These are phyloP conservation scores for Nigrospora oryzae DNA, from an alignment of 2,329 filamentous ascomycete species.

Conservation along the genomic window DNA sequence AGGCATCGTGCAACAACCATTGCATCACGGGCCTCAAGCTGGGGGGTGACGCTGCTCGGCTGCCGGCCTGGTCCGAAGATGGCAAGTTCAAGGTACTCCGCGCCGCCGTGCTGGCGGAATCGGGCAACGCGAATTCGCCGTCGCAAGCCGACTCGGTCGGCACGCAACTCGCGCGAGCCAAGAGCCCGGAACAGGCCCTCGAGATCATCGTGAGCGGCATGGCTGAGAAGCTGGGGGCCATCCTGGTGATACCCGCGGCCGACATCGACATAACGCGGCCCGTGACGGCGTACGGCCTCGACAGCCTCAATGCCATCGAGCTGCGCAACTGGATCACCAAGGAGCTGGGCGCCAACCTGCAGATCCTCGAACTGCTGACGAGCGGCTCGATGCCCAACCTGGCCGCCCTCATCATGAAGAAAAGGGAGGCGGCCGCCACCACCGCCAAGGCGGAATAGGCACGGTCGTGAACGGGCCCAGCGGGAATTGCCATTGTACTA, in stretches of 20 bases:
- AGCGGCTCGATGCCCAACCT: constrained; percentile 27
- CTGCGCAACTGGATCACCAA: constrained; percentile 13
- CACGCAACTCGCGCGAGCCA: constrained; percentile 16
- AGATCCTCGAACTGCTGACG: constrained; percentile 46
- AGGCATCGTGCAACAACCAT: constrained; percentile 35
- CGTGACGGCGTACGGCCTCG: constrained; percentile 5
- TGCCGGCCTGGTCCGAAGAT: constrained; percentile 45
- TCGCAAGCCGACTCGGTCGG: constrained; percentile 33
- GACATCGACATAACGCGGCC: constrained; percentile 12
- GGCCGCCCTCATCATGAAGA: constrained; percentile 1
- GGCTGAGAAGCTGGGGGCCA: constrained; percentile 17
- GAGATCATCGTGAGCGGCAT: constrained; percentile 16
- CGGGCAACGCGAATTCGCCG: constrained; percentile 26
- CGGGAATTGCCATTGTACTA: too few relatives aligned
- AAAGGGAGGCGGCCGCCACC: background rate
- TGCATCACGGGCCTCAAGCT: constrained; percentile 23
- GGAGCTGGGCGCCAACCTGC: constrained; percentile 39
- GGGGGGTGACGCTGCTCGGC: constrained; percentile 31
- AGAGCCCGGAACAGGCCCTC: background rate
- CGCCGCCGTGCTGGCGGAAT: constrained; percentile 22
- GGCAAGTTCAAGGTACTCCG: constrained; percentile 44
- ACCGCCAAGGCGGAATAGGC: too few relatives aligned
- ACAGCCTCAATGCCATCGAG: constrained; percentile 1
- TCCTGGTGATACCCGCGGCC: constrained; percentile 9
- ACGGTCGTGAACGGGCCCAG: too few relatives aligned